Conservation (phyloP, 441 rosid genomes). For the Populus tomentosa region DNA sequence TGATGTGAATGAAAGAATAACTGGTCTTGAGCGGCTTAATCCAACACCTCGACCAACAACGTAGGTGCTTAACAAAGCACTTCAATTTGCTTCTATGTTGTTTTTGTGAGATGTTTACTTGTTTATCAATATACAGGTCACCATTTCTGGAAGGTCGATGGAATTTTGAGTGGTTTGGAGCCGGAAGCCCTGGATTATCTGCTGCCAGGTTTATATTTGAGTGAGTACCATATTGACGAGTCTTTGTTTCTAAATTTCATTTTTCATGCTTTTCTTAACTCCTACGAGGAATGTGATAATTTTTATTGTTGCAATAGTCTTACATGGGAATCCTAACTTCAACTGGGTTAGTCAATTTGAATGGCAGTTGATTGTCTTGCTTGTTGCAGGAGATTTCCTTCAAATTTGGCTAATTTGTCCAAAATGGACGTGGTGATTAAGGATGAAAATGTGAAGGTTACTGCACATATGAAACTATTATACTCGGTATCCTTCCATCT, state of each 20-base stretch:
- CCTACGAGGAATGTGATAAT: not conserved
- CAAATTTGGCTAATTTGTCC: conserved; percentile 63
- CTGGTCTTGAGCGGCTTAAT: conserved; percentile 77
- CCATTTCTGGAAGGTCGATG: conserved; percentile 84
- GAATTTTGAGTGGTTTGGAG: conserved; percentile 92
- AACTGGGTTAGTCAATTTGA: not conserved
- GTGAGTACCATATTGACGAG: conserved; percentile 33
- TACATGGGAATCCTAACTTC: not conserved
- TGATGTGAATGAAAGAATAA: conserved; percentile 88
- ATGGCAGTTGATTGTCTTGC: conserved; percentile 7
- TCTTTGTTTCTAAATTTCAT: not conserved
- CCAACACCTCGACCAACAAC: conserved; percentile 90
- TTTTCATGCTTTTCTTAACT: not conserved
- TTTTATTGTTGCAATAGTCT: not conserved
- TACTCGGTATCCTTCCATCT: conserved; percentile 46
- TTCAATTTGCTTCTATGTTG: not conserved
- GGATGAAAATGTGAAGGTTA: conserved; percentile 54
- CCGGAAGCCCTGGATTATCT: conserved; percentile 66
- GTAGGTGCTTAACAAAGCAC: conserved; percentile 39
- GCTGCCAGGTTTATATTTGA: conserved; percentile 63
- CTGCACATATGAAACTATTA: conserved; percentile 56
- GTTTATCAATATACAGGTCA: conserved; percentile 74
- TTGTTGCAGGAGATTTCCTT: conserved; percentile 65
- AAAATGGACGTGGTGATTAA: conserved; percentile 68
- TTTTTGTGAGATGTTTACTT: conserved; percentile 23